Evolutionary conservation across 768 basidiomycete genomes (phyloP).

Genomic region (Clathrus columnatus): DNA sequence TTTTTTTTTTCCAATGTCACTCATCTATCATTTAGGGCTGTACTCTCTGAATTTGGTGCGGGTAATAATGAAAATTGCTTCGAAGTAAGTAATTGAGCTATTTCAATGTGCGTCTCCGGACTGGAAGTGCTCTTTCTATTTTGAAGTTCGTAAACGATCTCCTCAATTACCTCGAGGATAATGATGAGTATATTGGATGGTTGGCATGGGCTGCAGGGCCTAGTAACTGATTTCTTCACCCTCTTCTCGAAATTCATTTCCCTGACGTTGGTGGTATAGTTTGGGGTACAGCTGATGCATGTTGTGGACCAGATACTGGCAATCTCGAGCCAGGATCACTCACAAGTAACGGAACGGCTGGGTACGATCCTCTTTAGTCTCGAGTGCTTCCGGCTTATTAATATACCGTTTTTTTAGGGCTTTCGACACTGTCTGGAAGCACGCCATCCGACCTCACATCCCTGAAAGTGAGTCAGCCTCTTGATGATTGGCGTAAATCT

Average conservation of each 20-base stretch:
- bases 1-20: neutral
- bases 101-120: no score
- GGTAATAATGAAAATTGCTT: slow-evolving; percentile 33
- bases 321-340: slow-evolving; percentile 31
- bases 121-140: slow-evolving; percentile 17
- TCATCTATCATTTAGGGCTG: slow-evolving; percentile 23
- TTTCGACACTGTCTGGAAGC: slow-evolving; percentile 10
- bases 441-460: slow-evolving; percentile 4
- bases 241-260: neutral
- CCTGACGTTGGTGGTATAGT: slow-evolving; percentile 19
- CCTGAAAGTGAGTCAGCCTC: slow-evolving; percentile 4
- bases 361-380: slow-evolving; percentile 1
- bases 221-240: slow-evolving; percentile 20
- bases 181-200: slow-evolving; percentile 42
- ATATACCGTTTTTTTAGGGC: neutral
- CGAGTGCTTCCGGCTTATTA: no score
- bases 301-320: slow-evolving; percentile 36
- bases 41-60: slow-evolving; percentile 39
- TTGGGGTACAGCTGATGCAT: slow-evolving; percentile 35
- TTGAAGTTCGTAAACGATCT: slow-evolving; percentile 27
- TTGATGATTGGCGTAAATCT: neutral
- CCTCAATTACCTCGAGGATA: slow-evolving; percentile 31
- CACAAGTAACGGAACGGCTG: slow-evolving; percentile 3
- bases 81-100: neutral
- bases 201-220: slow-evolving; percentile 41